Evolutionary conservation across 176 grass and related monocot species (phyloP), one percentile per base, ranked within the genome.

Genomic region (Bromus sterilis): DNA sequence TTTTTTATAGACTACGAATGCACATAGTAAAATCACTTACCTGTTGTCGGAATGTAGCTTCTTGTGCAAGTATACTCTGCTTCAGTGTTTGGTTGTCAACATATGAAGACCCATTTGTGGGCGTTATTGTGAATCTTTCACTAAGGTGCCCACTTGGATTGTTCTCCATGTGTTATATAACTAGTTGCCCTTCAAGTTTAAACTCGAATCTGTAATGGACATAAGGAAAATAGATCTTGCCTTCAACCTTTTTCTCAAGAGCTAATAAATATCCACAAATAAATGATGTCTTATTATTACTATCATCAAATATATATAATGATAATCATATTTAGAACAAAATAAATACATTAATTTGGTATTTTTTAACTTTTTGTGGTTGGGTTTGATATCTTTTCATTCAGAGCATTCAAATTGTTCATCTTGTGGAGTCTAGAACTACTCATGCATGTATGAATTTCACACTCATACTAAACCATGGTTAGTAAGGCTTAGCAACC

Each of bases 31-130:
- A 48, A 81, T 57, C 7, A 53, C 24, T 57, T 88, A 97, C 94
- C 89, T 97, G 94, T 62, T 85, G 89, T 16, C 69, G 71, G 63
- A 97, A 97, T 77, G 80, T 97, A 56, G 83, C 89, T 80, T 97
- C 94, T 57, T 97, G 94, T 58, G 82, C 71, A 76, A 97, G 94
- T 82, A 97, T 94, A 77, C 78, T 97, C 69, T 55, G 80, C 77
- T 89, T 97, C 56, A 97, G 13, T 77, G 86, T 87, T 87, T 90
- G 87, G 67, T 92, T 90, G 33, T 88, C 85, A 26, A 86, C 78
- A 55, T 79, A 77, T 62, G 84, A 60, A 69, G 70, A 89, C 62
- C 85, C 89, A 75, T 90, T 84, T 20, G 63, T 48, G 6, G 82
- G 77, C 60, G 46, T 77, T n/a, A 76, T 76, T 57, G 72, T 78